Evolutionary conservation across 176 grass and related monocot species (phyloP), one percentile per base, ranked within the genome.

Genomic region (Triticum urartu): DNA sequence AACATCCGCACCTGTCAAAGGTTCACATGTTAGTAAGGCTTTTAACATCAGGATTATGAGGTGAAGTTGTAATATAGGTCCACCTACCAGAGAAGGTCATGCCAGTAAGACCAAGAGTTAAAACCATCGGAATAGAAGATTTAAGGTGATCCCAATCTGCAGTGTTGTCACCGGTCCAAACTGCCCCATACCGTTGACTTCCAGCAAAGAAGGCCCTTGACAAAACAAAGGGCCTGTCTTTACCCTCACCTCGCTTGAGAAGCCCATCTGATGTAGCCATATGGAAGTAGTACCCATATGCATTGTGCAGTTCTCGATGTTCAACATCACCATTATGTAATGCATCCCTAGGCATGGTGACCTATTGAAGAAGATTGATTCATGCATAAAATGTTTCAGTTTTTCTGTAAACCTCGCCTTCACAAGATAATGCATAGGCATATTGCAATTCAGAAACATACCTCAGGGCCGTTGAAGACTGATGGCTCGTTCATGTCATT

Each of bases 261-360:
- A 98, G 91, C n/a, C 95, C 95, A 85, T 86, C 77, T 67, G 91
- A 83, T 36, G 97, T 89, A 86, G 97, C 97, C 97, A 97, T 99
- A 89, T 99, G 97, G 86, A 99, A 99, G 85, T 99, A 99, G 68
- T 99, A 99, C 38, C 97, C 97, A 80, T 99, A 99, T 67, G 97
- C 94, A 87, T 99, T 99, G 65, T 99, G 97, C 75, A 99, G 67
- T 90, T 99, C 97, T 56, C 97, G 59, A 64, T 97, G 97, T 79
- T 99, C 97, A 62, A 87, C 92, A 81, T 97, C 90, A 82, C 92
- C 92, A 26, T 87, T 85, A 45, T 99, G 97, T 82, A 94, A 38
- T 11, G 90, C 90, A 91, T 99, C 97, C 87, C 97, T 99, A 26
- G 94, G 94, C 97, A 99, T 99, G 60, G 92, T 99, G 42, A 99